Percentiles rank a stretch among this genome's conserved stretches.
Evolutionary conservation across 2,329 filamentous ascomycete genomes (phyloP).

Genomic region (Bipolaris victoriae): DNA sequence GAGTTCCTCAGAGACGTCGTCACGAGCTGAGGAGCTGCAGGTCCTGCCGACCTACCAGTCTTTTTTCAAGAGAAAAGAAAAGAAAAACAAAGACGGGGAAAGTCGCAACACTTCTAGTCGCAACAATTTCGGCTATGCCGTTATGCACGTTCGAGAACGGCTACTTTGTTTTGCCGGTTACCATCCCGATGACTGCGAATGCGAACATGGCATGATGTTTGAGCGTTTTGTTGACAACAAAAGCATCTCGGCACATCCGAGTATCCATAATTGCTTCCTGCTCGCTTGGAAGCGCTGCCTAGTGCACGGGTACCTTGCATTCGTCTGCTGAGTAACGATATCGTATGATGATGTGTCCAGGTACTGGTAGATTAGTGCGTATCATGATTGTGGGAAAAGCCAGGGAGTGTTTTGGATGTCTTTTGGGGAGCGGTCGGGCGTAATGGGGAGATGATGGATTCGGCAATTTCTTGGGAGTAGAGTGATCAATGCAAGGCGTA

Average conservation of each 20-base stretch:
- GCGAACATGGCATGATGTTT: conserved; percentile 1
- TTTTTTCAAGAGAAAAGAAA: background rate
- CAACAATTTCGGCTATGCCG: background rate
- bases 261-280: background rate
- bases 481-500: background rate
- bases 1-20: background rate
- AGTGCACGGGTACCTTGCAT: conserved; percentile 4
- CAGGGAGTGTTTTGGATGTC: background rate
- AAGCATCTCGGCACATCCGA: background rate
- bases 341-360: background rate
- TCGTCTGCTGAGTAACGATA: background rate
- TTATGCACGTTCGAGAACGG: background rate
- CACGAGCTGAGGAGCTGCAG: background rate
- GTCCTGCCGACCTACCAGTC: background rate
- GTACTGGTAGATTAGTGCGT: background rate
- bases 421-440: background rate
- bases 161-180: background rate
- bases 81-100: background rate
- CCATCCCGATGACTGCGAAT: background rate
- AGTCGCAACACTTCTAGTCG: background rate
- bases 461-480: background rate
- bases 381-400: background rate
- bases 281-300: background rate
- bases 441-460: background rate
- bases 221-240: conserved; percentile 2